phyloP scores from a whole-genome alignment of 345 rosid genomes.

The Populus deltoides region DNA sequence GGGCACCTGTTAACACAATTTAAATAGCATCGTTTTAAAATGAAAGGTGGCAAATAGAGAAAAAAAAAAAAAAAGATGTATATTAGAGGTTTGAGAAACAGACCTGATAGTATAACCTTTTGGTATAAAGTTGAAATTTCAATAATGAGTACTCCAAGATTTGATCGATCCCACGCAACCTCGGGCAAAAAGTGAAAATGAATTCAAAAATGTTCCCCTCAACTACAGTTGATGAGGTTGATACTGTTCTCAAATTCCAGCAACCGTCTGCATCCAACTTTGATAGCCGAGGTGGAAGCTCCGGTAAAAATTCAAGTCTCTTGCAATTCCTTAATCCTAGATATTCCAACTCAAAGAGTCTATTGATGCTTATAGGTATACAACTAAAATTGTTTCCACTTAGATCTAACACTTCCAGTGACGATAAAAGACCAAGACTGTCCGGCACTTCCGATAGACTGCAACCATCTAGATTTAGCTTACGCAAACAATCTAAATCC shows the following conservation, averaged over 20 bases:
- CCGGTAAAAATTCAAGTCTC: background rate
- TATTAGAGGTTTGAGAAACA: background rate
- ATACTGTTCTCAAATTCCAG: background rate
- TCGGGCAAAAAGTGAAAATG: background rate
- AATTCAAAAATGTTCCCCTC: slow-evolving; percentile 3
- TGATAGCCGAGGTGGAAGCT: slow-evolving; percentile 13
- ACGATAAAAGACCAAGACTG: background rate
- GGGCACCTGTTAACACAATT: background rate
- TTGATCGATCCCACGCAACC: no score
- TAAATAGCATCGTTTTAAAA: background rate
- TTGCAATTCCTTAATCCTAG: background rate
- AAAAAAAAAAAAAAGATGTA: background rate
- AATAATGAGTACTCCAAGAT: background rate
- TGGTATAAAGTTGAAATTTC: background rate
- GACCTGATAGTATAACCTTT: background rate
- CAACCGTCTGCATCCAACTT: background rate
- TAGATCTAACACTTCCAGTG: background rate
- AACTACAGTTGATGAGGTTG: background rate
- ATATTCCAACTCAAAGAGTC: slow-evolving; percentile 7
- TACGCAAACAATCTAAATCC: background rate
- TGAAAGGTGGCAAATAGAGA: no score
- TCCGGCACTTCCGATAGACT: background rate
- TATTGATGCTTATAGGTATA: slow-evolving; percentile 16
- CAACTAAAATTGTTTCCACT: background rate
- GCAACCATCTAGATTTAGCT: background rate